Conservation (phyloP, 2,329 filamentous ascomycete species). For the Beauveria bassiana region DNA sequence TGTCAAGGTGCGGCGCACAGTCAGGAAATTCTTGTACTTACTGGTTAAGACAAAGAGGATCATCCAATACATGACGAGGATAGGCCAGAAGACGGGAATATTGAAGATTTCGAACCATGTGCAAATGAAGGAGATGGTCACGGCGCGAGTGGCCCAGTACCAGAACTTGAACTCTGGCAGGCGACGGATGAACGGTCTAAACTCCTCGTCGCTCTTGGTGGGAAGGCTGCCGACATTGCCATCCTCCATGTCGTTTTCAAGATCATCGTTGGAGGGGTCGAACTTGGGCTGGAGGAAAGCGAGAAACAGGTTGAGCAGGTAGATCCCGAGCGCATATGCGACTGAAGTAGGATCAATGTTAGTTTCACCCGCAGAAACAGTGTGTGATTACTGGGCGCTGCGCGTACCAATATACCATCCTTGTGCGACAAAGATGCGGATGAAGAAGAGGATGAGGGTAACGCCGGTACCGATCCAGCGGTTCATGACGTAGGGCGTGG, state of each 20-base stretch:
- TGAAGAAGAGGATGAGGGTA: conserved; percentile 71
- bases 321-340: conserved; percentile 95
- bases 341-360: conserved; percentile 44
- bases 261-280: conserved; percentile 83
- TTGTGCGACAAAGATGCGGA: conserved; percentile 84
- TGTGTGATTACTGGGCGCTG: not conserved
- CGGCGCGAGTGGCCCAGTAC: conserved; percentile 87
- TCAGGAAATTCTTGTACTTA: conserved; percentile 51
- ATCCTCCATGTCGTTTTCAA: conserved; percentile 95
- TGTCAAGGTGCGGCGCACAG: not conserved
- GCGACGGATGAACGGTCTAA: conserved; percentile 91
- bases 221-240: conserved; percentile 75
- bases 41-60: conserved; percentile 94
- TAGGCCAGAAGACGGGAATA: conserved; percentile 97
- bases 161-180: conserved; percentile 99
- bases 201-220: conserved; percentile 95
- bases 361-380: not conserved
- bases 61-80: conserved; percentile 97
- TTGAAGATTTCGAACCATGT: conserved; percentile 93
- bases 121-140: conserved; percentile 76
- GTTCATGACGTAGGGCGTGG: conserved; percentile 81
- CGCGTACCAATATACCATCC: conserved; percentile 93
- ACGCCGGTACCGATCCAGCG: conserved; percentile 81
- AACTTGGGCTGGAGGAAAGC: conserved; percentile 98
- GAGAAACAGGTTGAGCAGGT: conserved; percentile 97